These are phyloP conservation scores for Umbilicus rupestris DNA, from an alignment of 164 flowering plant genomes.

Conservation along the genomic window DNA sequence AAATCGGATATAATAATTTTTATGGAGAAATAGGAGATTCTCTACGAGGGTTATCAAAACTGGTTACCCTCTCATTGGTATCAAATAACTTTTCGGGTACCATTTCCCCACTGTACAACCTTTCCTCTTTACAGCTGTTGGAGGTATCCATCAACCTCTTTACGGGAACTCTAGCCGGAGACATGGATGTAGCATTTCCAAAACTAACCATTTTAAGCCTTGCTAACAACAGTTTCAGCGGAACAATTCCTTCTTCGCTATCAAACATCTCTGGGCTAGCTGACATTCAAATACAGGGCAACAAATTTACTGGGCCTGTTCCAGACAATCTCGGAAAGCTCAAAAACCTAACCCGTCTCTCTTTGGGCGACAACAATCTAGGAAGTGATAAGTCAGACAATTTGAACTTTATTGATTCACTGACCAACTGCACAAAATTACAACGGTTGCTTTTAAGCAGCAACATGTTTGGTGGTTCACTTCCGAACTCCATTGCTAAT, in stretches of 20 bases:
- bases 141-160: background rate
- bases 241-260: constrained; percentile 12
- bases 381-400: constrained; percentile 18
- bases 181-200: constrained; percentile 13
- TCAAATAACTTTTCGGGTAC: constrained; percentile 11
- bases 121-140: background rate
- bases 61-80: background rate
- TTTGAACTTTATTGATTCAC: constrained; percentile 17
- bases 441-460: background rate
- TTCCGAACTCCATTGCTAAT: constrained; percentile 17
- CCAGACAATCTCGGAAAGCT: background rate
- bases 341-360: background rate
- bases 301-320: background rate
- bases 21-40: constrained; percentile 9
- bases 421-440: constrained; percentile 16
- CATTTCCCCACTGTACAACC: constrained; percentile 14
- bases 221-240: constrained; percentile 11
- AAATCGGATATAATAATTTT: background rate
- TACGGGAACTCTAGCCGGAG: constrained; percentile 10
- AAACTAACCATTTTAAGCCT: constrained; percentile 5
- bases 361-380: constrained; percentile 14
- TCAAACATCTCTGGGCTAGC: too few species aligned
- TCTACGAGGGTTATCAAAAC: constrained; percentile 7
- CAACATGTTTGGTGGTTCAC: constrained; percentile 12
- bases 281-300: too few species aligned